phyloP scores from a whole-genome alignment of 108 stramenopile genomes.

The Skeletonema tropicum region DNA sequence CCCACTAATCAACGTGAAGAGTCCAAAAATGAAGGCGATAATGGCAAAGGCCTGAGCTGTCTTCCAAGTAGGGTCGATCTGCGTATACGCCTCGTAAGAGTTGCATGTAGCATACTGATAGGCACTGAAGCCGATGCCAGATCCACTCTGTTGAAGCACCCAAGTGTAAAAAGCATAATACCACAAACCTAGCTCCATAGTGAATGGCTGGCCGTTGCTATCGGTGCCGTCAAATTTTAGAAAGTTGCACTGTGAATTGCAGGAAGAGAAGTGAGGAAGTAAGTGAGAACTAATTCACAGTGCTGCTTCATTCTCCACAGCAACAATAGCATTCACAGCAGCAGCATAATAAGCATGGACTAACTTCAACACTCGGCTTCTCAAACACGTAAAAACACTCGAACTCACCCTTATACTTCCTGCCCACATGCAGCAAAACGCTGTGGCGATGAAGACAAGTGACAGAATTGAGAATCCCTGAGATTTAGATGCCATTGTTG shows the following conservation, averaged over 20 bases:
- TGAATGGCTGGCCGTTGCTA: neutral
- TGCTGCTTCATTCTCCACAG: no score
- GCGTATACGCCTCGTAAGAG: neutral
- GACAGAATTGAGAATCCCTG: neutral
- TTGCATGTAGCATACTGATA: neutral
- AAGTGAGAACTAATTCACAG: neutral
- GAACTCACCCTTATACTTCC: neutral
- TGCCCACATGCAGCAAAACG: neutral
- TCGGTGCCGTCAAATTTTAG: neutral
- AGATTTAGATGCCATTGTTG: neutral
- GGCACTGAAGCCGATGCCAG: neutral
- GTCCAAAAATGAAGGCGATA: neutral
- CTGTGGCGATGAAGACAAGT: neutral
- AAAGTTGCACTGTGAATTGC: neutral
- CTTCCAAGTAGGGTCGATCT: neutral
- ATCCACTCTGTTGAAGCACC: neutral
- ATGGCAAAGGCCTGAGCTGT: neutral
- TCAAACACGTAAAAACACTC: neutral
- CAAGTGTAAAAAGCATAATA: constrained; percentile 2
- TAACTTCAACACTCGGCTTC: neutral
- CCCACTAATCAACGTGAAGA: neutral
- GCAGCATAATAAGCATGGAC: no score
- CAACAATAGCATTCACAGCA: no score
- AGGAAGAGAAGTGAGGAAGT: neutral
- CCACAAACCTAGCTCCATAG: constrained; percentile 1